Evolutionary conservation across 2,329 filamentous ascomycete genomes (phyloP), one percentile per base, ranked within the genome.

Genomic region (Bipolaris bicolor): DNA sequence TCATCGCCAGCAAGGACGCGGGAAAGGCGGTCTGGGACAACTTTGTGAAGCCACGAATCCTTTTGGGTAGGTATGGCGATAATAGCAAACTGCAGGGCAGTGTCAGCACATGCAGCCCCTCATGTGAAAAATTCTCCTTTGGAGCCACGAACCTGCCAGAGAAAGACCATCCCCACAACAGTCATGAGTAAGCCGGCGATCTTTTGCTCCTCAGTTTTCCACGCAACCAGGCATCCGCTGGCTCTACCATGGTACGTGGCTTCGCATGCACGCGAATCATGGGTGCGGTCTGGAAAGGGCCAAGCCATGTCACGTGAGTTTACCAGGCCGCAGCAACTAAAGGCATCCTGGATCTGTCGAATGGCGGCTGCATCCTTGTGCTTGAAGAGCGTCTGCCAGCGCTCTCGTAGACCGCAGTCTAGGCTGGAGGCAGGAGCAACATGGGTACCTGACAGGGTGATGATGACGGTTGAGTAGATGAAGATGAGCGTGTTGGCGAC

Each of bases 281-380:
- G 48, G 49, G 66, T 63, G 49, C 73, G 61, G 52, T 76, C 54
- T 51, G 79, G 79, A 57, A 89, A 90, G 0, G 89, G 89, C 78
- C 83, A 90, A 0, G 84, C 83, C 63, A 83, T 84, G 66, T 92
- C 88, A 29, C 70, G 73, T 26, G 85, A 69, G 4, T 79, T 82
- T 53, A 80, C 80, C 33, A 90, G 78, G 0, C 89, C 89, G 63
- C 89, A 92, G 76, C 89, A 92, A 7, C 82, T 70, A 31, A 90
- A 82, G 0, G 81, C 72, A 68, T 91, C 86, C 67, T 92, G 89
- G 49, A 92, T 88, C 1, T 76, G 73, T 40, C 81, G 78, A 55
- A 91, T 83, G 1, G 79, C 72, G 5, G 68, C 66, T 0, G 61
- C 79, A 52, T 90, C 78, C 58, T 87, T 85, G 0, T 67, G 63